Evolutionary conservation across 108 stramenopile species (phyloP), one percentile per base, ranked within the genome.

Genomic region (Skeletonema costatum): DNA sequence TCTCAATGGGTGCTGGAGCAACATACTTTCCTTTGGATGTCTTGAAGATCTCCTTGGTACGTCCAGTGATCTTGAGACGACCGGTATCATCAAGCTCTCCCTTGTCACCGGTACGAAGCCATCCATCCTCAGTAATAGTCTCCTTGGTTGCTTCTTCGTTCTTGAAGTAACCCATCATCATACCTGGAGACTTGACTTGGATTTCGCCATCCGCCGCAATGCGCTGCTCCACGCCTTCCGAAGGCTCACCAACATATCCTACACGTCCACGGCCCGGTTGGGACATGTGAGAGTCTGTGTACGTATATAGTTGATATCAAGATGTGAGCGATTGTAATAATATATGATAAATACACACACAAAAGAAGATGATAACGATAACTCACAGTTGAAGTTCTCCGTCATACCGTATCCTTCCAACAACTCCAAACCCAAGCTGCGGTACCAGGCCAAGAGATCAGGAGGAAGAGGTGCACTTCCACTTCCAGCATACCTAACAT

Each of bases 51-150:
- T 92, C 92, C 84, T 92, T 92, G 53, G 89, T 90, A 42, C 95
- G 91, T 30, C 93, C 95, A 30, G 91, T 91, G 60, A 96, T 93
- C 77, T 93, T 92, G 76, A 96, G 88, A 64, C 90, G 90, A 5
- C 92, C 92, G 39, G 77, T 62, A 10, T 78, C 76, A 75, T 96
- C 95, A n/a, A 96, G 41, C 46, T 73, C 77, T 71, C 95, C 95
- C 70, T 89, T 87, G 65, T 96, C 95, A 56, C 95, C 95, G n/a
- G 93, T 96, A 60, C 91, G 83, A 8, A 96, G 86, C 83, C 85
- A 96, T 68, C 92, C 92, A 69, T 92, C 91, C n/a, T 83, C 90
- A 1, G 91, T 92, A 29, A 94, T 81, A 25, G 93, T 75, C 66
- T 94, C 91, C 50, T 87, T 88, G 71, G 90, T 92, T 21, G 93